Evolutionary conservation across 495 filamentous ascomycete species (phyloP).

Genomic region (Clohesyomyces aquaticus): DNA sequence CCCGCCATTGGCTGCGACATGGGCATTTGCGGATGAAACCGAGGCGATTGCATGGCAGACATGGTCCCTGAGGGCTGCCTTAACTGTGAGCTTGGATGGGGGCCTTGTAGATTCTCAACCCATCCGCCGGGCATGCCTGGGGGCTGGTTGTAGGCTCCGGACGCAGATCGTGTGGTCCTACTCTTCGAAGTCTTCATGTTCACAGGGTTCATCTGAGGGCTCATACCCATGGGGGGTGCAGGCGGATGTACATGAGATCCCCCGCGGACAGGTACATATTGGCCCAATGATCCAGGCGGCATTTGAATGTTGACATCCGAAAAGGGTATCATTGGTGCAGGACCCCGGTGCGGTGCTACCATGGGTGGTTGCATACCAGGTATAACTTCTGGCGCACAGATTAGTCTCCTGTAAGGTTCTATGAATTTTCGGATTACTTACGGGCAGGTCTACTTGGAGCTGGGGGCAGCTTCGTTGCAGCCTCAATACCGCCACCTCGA

Average conservation of each 20-base stretch:
- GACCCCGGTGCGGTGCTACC: no score
- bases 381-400: not conserved
- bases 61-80: slow-evolving; percentile 14
- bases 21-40: not conserved
- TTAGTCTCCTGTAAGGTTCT: no score
- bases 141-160: slow-evolving; percentile 9
- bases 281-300: not conserved
- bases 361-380: not conserved
- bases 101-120: slow-evolving; percentile 7
- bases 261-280: not conserved
- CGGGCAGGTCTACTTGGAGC: no score
- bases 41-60: slow-evolving; percentile 13
- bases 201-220: not conserved
- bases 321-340: no score
- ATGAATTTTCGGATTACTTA: no score
- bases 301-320: no score
- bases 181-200: not conserved
- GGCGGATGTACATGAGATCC: not conserved
- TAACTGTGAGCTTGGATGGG: not conserved
- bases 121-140: not conserved
- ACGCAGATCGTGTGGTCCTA: not conserved
- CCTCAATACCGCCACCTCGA: not conserved
- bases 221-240: not conserved
- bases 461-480: no score
- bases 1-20: slow-evolving; percentile 1